phyloP scores from a whole-genome alignment of 1,139 yeast genomes.

The Kodamaea arcana region DNA sequence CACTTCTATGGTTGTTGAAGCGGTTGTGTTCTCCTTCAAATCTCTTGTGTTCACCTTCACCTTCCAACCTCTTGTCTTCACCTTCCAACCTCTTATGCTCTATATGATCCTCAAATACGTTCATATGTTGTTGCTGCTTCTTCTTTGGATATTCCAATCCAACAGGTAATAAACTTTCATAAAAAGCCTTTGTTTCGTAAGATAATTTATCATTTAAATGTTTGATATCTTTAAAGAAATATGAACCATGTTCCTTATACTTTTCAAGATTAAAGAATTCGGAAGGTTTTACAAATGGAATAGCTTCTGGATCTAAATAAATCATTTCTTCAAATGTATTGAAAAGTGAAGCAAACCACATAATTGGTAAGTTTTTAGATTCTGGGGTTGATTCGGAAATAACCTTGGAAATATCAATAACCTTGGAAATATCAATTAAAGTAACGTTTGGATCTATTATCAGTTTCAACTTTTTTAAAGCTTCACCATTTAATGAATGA shows the following conservation, averaged over 20 bases:
- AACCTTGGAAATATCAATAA: neutral
- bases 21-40: neutral
- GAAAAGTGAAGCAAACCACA: conserved; percentile 20
- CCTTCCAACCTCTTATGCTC: neutral
- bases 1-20: neutral
- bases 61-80: neutral
- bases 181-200: conserved; percentile 5
- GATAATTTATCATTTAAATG: conserved; percentile 5
- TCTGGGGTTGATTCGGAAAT: no score
- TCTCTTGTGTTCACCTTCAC: neutral
- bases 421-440: conserved; percentile 16
- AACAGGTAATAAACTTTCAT: conserved; percentile 5
- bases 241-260: conserved; percentile 15
- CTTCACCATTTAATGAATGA: conserved; percentile 10
- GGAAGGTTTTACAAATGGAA: conserved; percentile 16
- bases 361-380: conserved; percentile 12
- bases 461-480: conserved; percentile 1
- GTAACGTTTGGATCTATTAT: conserved; percentile 10
- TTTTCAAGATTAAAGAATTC: conserved; percentile 12
- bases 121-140: conserved; percentile 1
- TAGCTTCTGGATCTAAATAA: conserved; percentile 18
- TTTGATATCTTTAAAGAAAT: conserved; percentile 17
- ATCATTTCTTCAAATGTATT: conserved; percentile 19
- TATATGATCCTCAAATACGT: neutral
- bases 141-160: neutral